Evolutionary conservation across 1,284 basidiomycete species (phyloP).

Genomic region (Exobasidium rhododendri): DNA sequence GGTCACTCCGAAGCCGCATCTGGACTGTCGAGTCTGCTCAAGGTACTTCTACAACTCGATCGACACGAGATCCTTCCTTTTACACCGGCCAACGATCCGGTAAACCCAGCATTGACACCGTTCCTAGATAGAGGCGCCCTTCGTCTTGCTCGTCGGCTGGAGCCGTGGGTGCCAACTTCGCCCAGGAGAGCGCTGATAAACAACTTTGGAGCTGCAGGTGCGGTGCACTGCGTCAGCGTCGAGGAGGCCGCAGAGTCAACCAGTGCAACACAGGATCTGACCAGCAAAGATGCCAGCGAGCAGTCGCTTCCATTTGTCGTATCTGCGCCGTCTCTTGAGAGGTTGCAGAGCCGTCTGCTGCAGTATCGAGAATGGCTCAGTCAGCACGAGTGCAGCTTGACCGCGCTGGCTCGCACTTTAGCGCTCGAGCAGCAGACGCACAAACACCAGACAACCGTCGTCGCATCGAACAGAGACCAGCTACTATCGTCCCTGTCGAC

Average conservation of each 20-base stretch:
- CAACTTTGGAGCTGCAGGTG: background rate
- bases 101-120: background rate
- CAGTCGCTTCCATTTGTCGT: background rate
- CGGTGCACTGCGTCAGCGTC: background rate
- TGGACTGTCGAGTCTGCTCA: background rate
- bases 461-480: background rate
- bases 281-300: background rate
- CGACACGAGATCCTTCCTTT: background rate
- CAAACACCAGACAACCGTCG: background rate
- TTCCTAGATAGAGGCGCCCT: background rate
- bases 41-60: background rate
- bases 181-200: background rate
- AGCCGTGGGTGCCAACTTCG: background rate
- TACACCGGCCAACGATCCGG: background rate
- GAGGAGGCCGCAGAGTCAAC: no score
- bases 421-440: background rate
- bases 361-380: background rate
- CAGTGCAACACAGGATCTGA: no score
- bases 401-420: background rate
- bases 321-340: background rate
- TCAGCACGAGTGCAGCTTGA: background rate
- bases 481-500: background rate
- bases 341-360: background rate
- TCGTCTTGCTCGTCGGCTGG: background rate
- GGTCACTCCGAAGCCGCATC: slow-evolving; percentile 12